Conservation (phyloP, 2,329 filamentous ascomycete species). For the Sporothrix brunneoviolacea region DNA sequence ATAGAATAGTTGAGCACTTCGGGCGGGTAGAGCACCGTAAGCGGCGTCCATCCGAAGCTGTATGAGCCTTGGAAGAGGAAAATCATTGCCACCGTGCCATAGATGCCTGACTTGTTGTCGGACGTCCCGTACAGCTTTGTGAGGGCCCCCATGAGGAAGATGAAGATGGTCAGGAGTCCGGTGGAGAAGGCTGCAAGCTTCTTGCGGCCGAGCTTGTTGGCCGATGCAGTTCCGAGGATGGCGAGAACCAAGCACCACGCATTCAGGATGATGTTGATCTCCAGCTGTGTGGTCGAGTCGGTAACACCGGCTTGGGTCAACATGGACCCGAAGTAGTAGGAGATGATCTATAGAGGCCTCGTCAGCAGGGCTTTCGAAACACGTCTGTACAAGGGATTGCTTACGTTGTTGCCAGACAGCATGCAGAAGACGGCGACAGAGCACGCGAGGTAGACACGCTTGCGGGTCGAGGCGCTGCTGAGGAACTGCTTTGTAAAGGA, state of each 20-base stretch:
- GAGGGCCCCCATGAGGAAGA: constrained; percentile 33
- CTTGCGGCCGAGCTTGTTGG: constrained; percentile 22
- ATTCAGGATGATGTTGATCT: constrained; percentile 15
- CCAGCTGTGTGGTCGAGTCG: too few species aligned
- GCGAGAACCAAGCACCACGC: constrained; percentile 16
- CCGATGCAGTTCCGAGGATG: constrained; percentile 18
- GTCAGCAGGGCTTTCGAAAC: too few species aligned
- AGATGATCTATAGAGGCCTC: too few species aligned
- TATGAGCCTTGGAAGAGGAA: constrained; percentile 49
- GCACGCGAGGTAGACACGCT: too few species aligned
- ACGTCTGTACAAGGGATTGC: too few species aligned
- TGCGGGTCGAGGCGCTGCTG: too few species aligned
- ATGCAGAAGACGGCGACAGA: too few species aligned
- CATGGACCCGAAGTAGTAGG: too few species aligned
- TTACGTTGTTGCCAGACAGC: too few species aligned
- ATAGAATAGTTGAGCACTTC: constrained; percentile 35
- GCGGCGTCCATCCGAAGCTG: constrained; percentile 43
- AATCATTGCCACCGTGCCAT: constrained; percentile 38
- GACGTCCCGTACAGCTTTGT: constrained; percentile 4
- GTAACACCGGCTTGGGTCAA: too few species aligned
- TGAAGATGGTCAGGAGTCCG: constrained; percentile 1
- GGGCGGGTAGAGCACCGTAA: constrained; percentile 39
- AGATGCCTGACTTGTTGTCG: constrained; percentile 11
- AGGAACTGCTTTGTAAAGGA: too few species aligned
- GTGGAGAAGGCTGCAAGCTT: background rate